Base-by-base conservation (phyloP, 441 rosid species). In the Raphanus hybrid region DNA sequence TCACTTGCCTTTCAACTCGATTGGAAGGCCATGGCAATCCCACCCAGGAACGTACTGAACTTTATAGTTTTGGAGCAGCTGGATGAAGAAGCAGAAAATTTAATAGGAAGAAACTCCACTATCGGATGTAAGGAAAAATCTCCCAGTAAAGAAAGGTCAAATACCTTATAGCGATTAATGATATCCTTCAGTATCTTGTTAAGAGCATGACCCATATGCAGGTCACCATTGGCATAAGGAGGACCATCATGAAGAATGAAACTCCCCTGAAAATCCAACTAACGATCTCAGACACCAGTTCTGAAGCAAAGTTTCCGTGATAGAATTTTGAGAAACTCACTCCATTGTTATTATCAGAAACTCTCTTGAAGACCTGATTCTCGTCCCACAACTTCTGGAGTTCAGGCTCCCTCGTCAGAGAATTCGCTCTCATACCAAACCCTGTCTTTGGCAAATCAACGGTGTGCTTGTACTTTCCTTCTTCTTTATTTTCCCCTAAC, bases 1-100 rank as follows among this genome's bases (percentile, higher is more conserved):
- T 18, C 70, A 84, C 91, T 88, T 89, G 81, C 99, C 98, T 96
- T 93, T 96, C 83, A 92, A 79, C 85, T 96, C 99, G 83, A 96
- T 93, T 67, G 99, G 99, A 72, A 96, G 89, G 73, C 99, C 98
- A 79, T 96, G 99, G 84, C 99, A 96, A 83, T 96, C 99, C 98
- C 98, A 96, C 63, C 98, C 99, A 64, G 99, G 98, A 67, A 93
- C 83, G 76, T 87, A 96, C 69, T 74, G 86, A 78, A 96, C 99
- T 85, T 91, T 96, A 80, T 85, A 90, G 81, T 90, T 91, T 85
- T 87, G 97, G 80, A 96, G 96, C 76, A 96, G 89, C 98, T 96
- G 89, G 68, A 69, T 59, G 78, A 68, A 81, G 65, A 80, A 60
- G 78, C 52, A 73, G 63, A 11, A 8, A 63, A 64, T n/a, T 34